Base-by-base conservation (phyloP, 306 rosid genomes). In the Datisca glomerata region DNA sequence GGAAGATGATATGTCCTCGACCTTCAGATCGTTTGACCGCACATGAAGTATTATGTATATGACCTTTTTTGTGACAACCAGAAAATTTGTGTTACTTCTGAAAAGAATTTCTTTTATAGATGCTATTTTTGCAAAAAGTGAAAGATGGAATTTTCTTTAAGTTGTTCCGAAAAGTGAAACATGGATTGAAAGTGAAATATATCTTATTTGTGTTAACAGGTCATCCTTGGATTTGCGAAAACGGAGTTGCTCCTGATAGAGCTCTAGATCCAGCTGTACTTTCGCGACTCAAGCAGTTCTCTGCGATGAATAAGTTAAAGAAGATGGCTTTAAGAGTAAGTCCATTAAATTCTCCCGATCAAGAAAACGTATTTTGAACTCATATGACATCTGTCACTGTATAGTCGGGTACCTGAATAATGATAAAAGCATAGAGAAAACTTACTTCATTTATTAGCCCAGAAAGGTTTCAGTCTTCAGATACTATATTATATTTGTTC, bases 191-290 rank as follows among this genome's bases (percentile, higher is more conserved):
- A n/a, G n/a, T 47, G 36, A 49, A 55, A 19, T 22, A 36, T 49
- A 50, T 21, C 16, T 47, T 67, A 38, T 35, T 45, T 18, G 21
- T 59, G 51, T 67, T 42, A 61, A 38, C 51, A 91, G 99, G 99
- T 56, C 99, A 91, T 70, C 99, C 99, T 50, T 91, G 99, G 99
- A 78, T 91, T 70, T 73, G 99, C 25, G 87, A 91, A 78, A 80
- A 91, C 65, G 99, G 99, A 57, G 99, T 85, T 73, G 99, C 99
- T 63, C 99, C 99, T 44, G 99, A 91, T 66, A 78, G 87, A 59
- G 70, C 99, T 45, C 61, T 91, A 21, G 99, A 91, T 66, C 81
- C 99, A 42, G 99, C 99, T 43, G 99, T 91, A 43, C 81, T 91
- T 63, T 91, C 96, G 59, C 99, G 99, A 67, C 96, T 91, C 67